A percentile compares a stretch with the other conserved stretches of the same genome.
These are phyloP conservation scores for Lactarius pseudohatsudake DNA, from an alignment of 768 basidiomycete species.

Conservation along the genomic window DNA sequence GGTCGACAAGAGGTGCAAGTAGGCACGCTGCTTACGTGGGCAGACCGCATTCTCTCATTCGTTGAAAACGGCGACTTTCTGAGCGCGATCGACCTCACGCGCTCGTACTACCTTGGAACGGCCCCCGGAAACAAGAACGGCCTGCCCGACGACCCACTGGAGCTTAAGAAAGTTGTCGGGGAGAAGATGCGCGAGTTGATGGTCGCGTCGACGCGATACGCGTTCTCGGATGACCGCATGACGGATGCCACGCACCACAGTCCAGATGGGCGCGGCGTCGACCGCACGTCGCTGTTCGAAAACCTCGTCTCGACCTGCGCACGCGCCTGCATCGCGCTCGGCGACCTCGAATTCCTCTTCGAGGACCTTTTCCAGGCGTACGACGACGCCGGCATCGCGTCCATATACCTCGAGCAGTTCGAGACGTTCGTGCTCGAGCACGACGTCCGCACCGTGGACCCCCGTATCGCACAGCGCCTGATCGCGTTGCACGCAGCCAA, in stretches of 20 bases:
- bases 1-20: conserved; percentile 66
- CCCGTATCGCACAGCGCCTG: conserved; percentile 83
- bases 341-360: conserved; percentile 84
- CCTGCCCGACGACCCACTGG: conserved; percentile 66
- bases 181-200: conserved; percentile 79
- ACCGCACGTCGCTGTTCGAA: conserved; percentile 88
- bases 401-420: conserved; percentile 80
- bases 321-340: conserved; percentile 76
- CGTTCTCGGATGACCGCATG: conserved; percentile 95
- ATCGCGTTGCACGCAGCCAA: conserved; percentile 75
- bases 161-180: conserved; percentile 64
- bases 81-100: conserved; percentile 81
- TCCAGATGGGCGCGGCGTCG: conserved; percentile 86
- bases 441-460: conserved; percentile 73
- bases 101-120: conserved; percentile 75
- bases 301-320: conserved; percentile 76
- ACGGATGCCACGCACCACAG: conserved; percentile 82
- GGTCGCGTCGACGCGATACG: conserved; percentile 82
- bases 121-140: conserved; percentile 86
- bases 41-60: conserved; percentile 81
- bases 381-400: conserved; percentile 76
- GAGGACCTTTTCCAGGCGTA: conserved; percentile 93
- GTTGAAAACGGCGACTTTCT: conserved; percentile 89
- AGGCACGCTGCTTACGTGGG: conserved; percentile 91
- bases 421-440: conserved; percentile 80